phyloP scores from a whole-genome alignment of 176 grass and related monocot species.

The Pharus latifolius region DNA sequence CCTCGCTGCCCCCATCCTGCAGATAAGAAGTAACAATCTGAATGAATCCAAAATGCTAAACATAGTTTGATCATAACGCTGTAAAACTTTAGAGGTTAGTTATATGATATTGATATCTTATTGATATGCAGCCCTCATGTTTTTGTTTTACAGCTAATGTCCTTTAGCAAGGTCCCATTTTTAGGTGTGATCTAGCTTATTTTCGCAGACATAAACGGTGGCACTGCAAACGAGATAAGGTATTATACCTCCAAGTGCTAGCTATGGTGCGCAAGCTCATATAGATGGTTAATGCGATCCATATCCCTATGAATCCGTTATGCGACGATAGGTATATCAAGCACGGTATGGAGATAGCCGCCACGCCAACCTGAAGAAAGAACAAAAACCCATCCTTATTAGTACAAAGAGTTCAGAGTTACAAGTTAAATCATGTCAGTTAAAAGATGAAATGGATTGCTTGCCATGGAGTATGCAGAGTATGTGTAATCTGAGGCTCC shows the following conservation, averaged over 20 bases:
- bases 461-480: conserved; percentile 94
- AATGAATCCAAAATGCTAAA: not conserved
- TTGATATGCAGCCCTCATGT: too few relatives aligned
- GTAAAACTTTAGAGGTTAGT: too few relatives aligned
- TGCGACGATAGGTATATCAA: conserved; percentile 59
- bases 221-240: not conserved
- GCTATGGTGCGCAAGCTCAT: conserved; percentile 87
- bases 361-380: conserved; percentile 68
- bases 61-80: too few relatives aligned
- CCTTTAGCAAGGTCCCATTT: too few relatives aligned
- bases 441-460: not conserved
- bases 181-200: too few relatives aligned
- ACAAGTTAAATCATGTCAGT: not conserved
- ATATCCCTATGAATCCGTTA: conserved; percentile 87
- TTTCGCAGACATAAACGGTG: conserved; percentile 14
- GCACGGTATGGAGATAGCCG: conserved; percentile 56
- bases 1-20: conserved; percentile 72
- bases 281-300: conserved; percentile 93
- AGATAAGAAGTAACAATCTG: not conserved
- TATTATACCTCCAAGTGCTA: conserved; percentile 80
- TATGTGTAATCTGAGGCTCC: conserved; percentile 85
- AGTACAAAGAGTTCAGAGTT: too few relatives aligned
- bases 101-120: too few relatives aligned
- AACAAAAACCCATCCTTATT: too few relatives aligned
- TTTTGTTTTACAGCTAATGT: too few relatives aligned